Conservation (phyloP, 345 rosid species). For the Lumnitzera racemosa region DNA sequence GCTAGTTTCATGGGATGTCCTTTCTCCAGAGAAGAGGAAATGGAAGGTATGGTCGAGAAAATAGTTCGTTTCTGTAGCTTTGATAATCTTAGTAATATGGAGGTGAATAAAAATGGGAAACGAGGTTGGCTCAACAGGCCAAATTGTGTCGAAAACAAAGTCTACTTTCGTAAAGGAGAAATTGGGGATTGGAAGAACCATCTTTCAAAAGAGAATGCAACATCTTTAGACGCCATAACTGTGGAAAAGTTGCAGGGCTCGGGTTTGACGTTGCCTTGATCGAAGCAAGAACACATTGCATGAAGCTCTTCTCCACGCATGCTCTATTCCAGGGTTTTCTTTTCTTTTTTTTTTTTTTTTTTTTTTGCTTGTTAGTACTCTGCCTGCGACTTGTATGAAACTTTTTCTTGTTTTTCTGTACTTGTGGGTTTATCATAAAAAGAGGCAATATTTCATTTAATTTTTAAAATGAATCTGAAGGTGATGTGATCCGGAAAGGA, state of each 20-base stretch:
- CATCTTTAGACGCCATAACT: background rate
- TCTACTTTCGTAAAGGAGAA: conserved; percentile 7
- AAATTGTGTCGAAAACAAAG: background rate
- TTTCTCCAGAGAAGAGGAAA: background rate
- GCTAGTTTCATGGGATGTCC: conserved; percentile 7
- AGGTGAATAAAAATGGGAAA: conserved; percentile 6
- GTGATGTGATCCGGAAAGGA: too few species aligned
- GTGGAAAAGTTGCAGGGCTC: background rate
- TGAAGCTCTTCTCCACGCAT: too few species aligned
- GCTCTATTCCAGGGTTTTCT: too few species aligned
- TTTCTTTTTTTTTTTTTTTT: too few species aligned
- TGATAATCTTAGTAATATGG: conserved; percentile 5
- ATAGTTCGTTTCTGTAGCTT: conserved; percentile 7
- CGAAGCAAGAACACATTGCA: too few species aligned
- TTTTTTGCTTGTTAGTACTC: too few species aligned
- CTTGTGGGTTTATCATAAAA: too few species aligned
- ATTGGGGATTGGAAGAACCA: conserved; percentile 7
- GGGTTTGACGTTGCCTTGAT: background rate
- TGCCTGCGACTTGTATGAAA: too few species aligned
- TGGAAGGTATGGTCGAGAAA: background rate
- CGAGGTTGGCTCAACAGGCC: background rate
- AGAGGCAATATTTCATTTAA: too few species aligned
- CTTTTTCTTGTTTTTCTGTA: too few species aligned
- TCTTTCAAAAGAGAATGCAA: background rate
- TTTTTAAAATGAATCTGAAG: too few species aligned